Evolutionary conservation across 2,329 filamentous ascomycete species (phyloP), one percentile per base, ranked within the genome.

Genomic region (Calonectria hawksworthii): DNA sequence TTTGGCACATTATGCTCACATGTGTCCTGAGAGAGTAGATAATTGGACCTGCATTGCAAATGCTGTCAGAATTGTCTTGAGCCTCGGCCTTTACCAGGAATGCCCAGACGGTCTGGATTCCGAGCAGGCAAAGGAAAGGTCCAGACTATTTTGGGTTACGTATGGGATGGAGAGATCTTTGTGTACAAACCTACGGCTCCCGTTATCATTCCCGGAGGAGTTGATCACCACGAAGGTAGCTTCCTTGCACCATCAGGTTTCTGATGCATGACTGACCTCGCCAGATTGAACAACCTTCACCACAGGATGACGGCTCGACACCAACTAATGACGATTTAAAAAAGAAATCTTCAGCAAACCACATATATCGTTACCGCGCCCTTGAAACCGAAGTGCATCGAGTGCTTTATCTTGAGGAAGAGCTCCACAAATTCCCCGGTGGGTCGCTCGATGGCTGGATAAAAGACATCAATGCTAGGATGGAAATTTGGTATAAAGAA

Each of bases 401-500:
- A 11, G 59, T 64, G 14, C 59, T 64, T 21, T 64, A 64, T 64
- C 59, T 64, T 11, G 36, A 64, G 26, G 59, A 64, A n/a, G 36
- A 64, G 36, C 59, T 64, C 36, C 59, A 64, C 59, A 44, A 47
- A 23, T 64, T 64, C 21, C 14, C 36, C 7, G 38, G 59, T 32
- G 38, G 36, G 16, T 64, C 59, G 7, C 23, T 64, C 13, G 59
- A 47, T 9, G 59, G 9, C 8, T 64, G 59, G 59, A 47, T 64
- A 16, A 21, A 28, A 30, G 59, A 64, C 26, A 64, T 64, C 6
- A 44, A 38, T 14, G 28, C n/a, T 47, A 36, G 59, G 16, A 18
- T 64, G 59, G 59, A 64, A n/a, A 64, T 64, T 32, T 64, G 59
- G 59, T 64, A 64, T 32, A 47, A 64, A 44, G 59, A 47, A 26